Conservation (phyloP, 352 stramenopile species). For the Phytophthora boehmeriae region DNA sequence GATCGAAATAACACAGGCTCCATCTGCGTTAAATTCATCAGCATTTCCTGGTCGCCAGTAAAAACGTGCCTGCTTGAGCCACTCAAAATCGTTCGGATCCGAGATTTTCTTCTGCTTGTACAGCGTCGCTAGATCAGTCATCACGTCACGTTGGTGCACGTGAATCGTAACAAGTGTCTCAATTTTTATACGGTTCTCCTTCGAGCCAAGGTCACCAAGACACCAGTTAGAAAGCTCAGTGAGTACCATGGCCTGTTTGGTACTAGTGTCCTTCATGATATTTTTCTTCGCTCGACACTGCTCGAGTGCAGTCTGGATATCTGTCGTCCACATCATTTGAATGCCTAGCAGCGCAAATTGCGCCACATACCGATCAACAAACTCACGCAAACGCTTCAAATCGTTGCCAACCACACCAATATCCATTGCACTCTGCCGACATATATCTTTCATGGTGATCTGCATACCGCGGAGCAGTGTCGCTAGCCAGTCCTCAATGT, state of each 20-base stretch:
- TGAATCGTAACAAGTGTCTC: conserved; percentile 98
- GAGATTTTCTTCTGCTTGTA: conserved; percentile 97
- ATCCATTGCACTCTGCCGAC: conserved; percentile 92
- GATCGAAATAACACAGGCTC: conserved; percentile 96
- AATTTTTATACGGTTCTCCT: conserved; percentile 98
- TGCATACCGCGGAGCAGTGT: conserved; percentile 96
- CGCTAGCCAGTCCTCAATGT: conserved; percentile 99
- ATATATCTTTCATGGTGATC: conserved; percentile 98
- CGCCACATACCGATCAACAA: conserved; percentile 95
- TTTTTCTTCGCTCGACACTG: conserved; percentile 96
- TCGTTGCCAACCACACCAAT: conserved; percentile 92
- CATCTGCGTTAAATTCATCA: conserved; percentile 95
- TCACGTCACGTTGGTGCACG: conserved; percentile 98
- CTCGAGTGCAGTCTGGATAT: conserved; percentile 95
- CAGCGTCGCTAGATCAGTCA: conserved; percentile 92
- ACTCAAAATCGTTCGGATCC: conserved; percentile 98
- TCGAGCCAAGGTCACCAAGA: conserved; percentile 95
- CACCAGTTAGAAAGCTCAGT: conserved; percentile 96
- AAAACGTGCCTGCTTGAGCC: conserved; percentile 99
- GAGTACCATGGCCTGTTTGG: conserved; percentile 93
- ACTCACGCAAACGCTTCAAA: conserved; percentile 92
- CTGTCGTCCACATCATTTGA: conserved; percentile 97
- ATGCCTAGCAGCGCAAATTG: conserved; percentile 96
- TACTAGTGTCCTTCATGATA: conserved; percentile 97
- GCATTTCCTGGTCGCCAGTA: conserved; percentile 95